These are phyloP conservation scores for Phytophthora fragariaefolia DNA, from an alignment of 352 stramenopile genomes.

Conservation along the genomic window DNA sequence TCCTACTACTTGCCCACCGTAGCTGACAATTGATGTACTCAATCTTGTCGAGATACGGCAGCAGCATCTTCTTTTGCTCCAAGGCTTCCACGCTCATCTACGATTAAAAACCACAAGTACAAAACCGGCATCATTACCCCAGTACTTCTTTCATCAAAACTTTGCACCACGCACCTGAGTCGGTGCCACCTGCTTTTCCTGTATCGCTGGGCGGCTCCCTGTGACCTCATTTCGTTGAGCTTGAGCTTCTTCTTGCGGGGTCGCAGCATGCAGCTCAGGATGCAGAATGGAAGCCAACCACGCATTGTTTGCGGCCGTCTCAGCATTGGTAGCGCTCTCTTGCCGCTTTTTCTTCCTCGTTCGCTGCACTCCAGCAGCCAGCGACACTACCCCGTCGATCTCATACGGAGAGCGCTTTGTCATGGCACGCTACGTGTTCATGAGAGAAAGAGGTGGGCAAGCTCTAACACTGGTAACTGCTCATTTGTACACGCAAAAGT, in stretches of 20 bases:
- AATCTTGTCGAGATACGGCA: conserved; percentile 88
- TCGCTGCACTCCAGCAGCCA: conserved; percentile 6
- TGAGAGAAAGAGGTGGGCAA: conserved; percentile 2
- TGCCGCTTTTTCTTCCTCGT: conserved; percentile 33
- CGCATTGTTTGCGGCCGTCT: conserved; percentile 24
- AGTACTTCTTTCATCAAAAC: neutral
- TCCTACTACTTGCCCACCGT: conserved; percentile 35
- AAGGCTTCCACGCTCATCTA: conserved; percentile 66
- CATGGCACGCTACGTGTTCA: conserved; percentile 17
- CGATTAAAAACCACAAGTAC: neutral
- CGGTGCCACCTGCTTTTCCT: conserved; percentile 19
- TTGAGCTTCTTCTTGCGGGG: conserved; percentile 16
- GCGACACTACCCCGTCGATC: conserved; percentile 18
- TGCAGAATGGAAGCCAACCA: conserved; percentile 36
- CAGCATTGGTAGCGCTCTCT: conserved; percentile 12
- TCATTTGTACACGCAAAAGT: conserved; percentile 16
- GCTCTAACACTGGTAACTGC: conserved; percentile 8
- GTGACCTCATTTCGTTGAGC: conserved; percentile 14
- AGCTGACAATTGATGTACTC: conserved; percentile 89
- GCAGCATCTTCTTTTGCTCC: conserved; percentile 83
- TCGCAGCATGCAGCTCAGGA: neutral
- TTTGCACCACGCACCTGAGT: conserved; percentile 5
- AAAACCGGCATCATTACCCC: neutral
- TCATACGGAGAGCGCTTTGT: conserved; percentile 55
- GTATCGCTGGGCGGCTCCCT: conserved; percentile 7